These are phyloP conservation scores for Nannochloropsis salina DNA, from an alignment of 108 stramenopile species.

Conservation along the genomic window DNA sequence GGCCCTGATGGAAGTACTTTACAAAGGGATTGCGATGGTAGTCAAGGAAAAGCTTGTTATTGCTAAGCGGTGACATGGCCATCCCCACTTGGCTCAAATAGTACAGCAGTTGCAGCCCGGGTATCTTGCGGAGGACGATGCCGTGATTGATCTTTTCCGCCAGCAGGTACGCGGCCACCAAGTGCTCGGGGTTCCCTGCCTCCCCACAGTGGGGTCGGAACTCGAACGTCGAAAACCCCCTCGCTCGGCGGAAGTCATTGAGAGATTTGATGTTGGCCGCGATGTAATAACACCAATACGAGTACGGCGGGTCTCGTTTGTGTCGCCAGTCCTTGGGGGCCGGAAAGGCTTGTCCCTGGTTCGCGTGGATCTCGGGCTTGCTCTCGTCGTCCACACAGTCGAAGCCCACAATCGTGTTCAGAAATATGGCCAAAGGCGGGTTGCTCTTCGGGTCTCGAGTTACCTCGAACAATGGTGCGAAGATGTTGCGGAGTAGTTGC, in stretches of 20 bases:
- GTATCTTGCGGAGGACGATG: slow-evolving; percentile 79
- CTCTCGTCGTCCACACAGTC: slow-evolving; percentile 99
- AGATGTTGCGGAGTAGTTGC: slow-evolving; percentile 93
- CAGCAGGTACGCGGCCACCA: slow-evolving; percentile 88
- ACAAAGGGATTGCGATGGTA: slow-evolving; percentile 85
- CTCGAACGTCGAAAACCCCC: slow-evolving; percentile 62
- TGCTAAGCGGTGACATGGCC: slow-evolving; percentile 83
- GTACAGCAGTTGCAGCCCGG: slow-evolving; percentile 89
- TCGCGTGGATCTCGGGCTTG: slow-evolving; percentile 50
- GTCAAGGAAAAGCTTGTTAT: slow-evolving; percentile 97
- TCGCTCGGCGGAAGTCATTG: slow-evolving; percentile 71
- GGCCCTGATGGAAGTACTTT: slow-evolving; percentile 72
- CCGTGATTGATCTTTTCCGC: slow-evolving; percentile 95
- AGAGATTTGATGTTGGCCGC: slow-evolving; percentile 85
- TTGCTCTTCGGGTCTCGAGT: slow-evolving; percentile 82
- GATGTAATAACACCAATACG: slow-evolving; percentile 69
- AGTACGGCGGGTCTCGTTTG: slow-evolving; percentile 58
- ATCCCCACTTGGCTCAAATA: slow-evolving; percentile 84
- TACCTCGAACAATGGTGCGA: slow-evolving; percentile 91
- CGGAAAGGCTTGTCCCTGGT: slow-evolving; percentile 27
- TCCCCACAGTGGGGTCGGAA: slow-evolving; percentile 53
- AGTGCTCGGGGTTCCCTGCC: slow-evolving; percentile 93
- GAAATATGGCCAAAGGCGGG: slow-evolving; percentile 83
- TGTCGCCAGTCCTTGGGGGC: slow-evolving; percentile 74
- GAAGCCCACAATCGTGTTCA: slow-evolving; percentile 86